Base-by-base conservation (phyloP, 345 rosid species). In the Eucalyptus coolabah region DNA sequence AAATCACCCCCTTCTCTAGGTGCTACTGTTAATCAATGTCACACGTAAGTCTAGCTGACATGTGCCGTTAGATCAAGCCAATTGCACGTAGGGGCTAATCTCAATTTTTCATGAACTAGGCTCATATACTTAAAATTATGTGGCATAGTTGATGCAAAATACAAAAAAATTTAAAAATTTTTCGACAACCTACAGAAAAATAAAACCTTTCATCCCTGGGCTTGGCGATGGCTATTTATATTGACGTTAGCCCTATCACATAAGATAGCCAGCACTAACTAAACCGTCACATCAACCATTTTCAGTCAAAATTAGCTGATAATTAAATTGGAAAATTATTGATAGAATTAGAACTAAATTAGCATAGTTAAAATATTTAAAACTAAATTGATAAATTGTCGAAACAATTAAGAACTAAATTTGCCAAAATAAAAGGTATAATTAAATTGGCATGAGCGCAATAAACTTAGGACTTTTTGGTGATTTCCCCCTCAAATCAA, bases 181-280 rank as follows among this genome's bases (percentile, higher is more conserved):
- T 60, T 60, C 1, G 8, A 28, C n/a, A 60, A 28, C 16, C 32
- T 26, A n/a, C n/a, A n/a, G n/a, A n/a, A n/a, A n/a, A n/a, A n/a
- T n/a, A n/a, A n/a, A n/a, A n/a, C 45, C 45, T 44, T 44, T 44
- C 45, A 44, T 44, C 45, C 45, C 1, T 44, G 8, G 45, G 9
- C 45, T 8, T 8, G 32, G 16, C 16, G 5, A 30, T 30, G 18
- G 32, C 5, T 30, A 30, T n/a, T 34, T 14, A 65, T 0, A 0
- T n/a, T 17, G 1, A 14, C 3, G 1, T 65, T 7, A 2, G 1
- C 8, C 3, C 1, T 65, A 15, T 30, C 32, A 26, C 4, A 11
- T 30, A 65, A 2, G 72, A 65, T n/a, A 9, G 72, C 5, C 3
- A 4, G 1, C 10, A 14, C 11, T 65, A 3, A 14, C 37, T n/a